phyloP scores from a whole-genome alignment of 805 yeast species.

The Isabelozyma gotoi region DNA sequence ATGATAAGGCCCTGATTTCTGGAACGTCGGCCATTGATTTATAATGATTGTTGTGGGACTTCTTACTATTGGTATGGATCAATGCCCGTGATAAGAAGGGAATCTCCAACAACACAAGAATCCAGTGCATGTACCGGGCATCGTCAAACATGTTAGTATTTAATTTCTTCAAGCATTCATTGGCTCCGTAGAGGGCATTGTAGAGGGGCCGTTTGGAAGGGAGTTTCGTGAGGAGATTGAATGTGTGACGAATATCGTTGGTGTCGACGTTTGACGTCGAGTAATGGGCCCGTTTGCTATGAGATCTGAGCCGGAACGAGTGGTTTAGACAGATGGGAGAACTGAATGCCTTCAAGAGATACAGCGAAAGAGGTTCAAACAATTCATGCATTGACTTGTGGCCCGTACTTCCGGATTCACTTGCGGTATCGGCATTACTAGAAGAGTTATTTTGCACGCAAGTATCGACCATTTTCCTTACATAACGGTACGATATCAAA shows the following conservation, averaged over 20 bases:
- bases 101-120: constrained; percentile 65
- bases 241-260: constrained; percentile 46
- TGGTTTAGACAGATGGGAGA: constrained; percentile 46
- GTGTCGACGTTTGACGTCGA: constrained; percentile 51
- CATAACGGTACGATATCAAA: constrained; percentile 26
- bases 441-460: constrained; percentile 21
- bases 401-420: constrained; percentile 14
- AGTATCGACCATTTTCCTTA: constrained; percentile 31
- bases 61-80: constrained; percentile 27
- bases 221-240: constrained; percentile 43
- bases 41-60: constrained; percentile 6
- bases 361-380: constrained; percentile 51
- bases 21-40: constrained; percentile 39
- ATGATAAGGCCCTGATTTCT: constrained; percentile 56
- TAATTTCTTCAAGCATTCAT: constrained; percentile 49
- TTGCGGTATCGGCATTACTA: constrained; percentile 7
- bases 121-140: constrained; percentile 52
- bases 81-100: constrained; percentile 58
- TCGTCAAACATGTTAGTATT: constrained; percentile 20
- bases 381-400: constrained; percentile 27
- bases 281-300: constrained; percentile 33
- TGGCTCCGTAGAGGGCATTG: constrained; percentile 51
- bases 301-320: constrained; percentile 47
- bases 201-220: constrained; percentile 64
- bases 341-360: constrained; percentile 49